Evolutionary conservation across 306 rosid genomes (phyloP), one percentile per base, ranked within the genome.

Genomic region (Sindora glabra): DNA sequence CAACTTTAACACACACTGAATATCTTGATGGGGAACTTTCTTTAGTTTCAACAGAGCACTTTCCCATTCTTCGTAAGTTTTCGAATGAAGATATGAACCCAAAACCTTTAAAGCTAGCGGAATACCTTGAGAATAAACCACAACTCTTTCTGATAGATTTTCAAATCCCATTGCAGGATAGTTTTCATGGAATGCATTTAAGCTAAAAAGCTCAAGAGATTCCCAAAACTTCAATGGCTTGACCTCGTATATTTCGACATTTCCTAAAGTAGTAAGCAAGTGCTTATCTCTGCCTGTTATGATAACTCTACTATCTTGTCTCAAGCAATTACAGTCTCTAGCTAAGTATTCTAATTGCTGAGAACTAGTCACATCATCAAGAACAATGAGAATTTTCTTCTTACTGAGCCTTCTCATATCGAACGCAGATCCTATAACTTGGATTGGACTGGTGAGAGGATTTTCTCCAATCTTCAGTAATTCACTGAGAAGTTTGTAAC

Each of bases 121-220:
- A 52, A 38, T 19, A 3, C 70, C 52, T 1, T 17, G 19, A n/a
- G 52, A 14, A 65, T 53, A 52, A 17, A 9, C 0, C 0, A 65
- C 13, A 1, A 32, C 32, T 13, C 13, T 6, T 9, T 44, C 19
- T 1, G 26, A 29, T 12, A 52, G 5, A 13, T 65, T 10, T 18
- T 11, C 1, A 21, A 22, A 54, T n/a, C n/a, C 62, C 2, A 8
- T 7, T 3, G n/a, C 0, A 27, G 62, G 62, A 0, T 10, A 15
- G 36, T 21, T 3, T 13, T 8, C n/a, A 15, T 21, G 9, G 47
- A 65, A 65, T 10, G 55, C 62, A 18, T 65, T 45, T 26, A 10
- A 38, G 7, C 36, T 12, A 8, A 65, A 54, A 21, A 65, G 71
- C 3, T 54, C 12, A 41, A 65, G 55, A 18, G 71, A 52, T 42